phyloP scores from a whole-genome alignment of 2,329 filamentous ascomycete genomes.

The Colletotrichum musicola region DNA sequence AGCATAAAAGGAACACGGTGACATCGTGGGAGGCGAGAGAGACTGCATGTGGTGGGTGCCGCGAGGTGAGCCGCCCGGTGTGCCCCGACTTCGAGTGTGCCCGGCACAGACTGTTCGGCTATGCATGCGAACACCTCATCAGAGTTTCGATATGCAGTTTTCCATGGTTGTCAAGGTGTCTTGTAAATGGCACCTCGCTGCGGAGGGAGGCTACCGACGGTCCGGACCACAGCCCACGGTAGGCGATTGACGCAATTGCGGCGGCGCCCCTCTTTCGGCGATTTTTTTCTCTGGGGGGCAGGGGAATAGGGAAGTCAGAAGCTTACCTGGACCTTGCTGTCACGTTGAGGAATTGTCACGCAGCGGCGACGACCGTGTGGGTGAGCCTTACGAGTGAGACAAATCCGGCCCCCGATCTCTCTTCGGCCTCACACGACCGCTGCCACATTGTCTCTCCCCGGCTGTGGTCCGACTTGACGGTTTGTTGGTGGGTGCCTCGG shows the following conservation, averaged over 20 bases:
- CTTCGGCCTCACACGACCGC: neutral
- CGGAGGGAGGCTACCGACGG: constrained; percentile 22
- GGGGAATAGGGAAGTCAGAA: neutral
- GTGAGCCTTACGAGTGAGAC: constrained; percentile 29
- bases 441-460: constrained; percentile 6
- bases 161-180: neutral
- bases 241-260: constrained; percentile 30
- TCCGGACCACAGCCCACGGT: constrained; percentile 22
- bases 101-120: neutral
- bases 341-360: too few species aligned
- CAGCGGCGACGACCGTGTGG: neutral
- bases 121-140: neutral
- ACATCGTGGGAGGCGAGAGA: constrained; percentile 19
- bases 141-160: neutral
- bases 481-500: too few species aligned
- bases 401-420: constrained; percentile 32
- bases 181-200: constrained; percentile 10
- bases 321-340: constrained; percentile 18
- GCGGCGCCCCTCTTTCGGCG: constrained; percentile 17
- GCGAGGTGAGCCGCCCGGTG: neutral
- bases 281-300: neutral
- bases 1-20: neutral
- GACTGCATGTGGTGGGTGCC: neutral
- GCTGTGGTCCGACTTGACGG: neutral
- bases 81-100: neutral